Evolutionary conservation across 805 yeast genomes (phyloP), one percentile per base, ranked within the genome.

Genomic region (Sugiyamaella floridensis): DNA sequence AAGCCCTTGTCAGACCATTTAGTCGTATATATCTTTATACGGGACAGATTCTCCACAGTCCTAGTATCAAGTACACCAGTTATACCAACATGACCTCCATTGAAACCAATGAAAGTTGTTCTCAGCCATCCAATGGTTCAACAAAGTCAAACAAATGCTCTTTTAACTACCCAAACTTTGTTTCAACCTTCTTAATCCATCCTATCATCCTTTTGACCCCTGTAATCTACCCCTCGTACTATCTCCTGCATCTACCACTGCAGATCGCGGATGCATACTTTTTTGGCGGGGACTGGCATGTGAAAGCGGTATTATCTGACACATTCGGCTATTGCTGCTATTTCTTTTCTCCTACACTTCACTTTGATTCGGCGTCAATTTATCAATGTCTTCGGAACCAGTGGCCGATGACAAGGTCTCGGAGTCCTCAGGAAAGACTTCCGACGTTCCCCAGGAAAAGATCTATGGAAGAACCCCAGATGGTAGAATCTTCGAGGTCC

Each of bases 401-500:
- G 9, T 14, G n/a, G 37, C n/a, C n/a, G 4, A 11, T 11, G 37
- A 32, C 37, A 32, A 32, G 37, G 37, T 11, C 37, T 10, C 37
- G 37, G 26, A 22, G n/a, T n/a, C n/a, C n/a, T n/a, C n/a, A n/a
- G n/a, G n/a, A n/a, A n/a, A n/a, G n/a, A n/a, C n/a, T n/a, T n/a
- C n/a, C n/a, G n/a, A n/a, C n/a, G n/a, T n/a, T n/a, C n/a, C n/a
- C n/a, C 37, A 10, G 12, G 37, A 32, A 4, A 32, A 32, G 41
- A 45, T 45, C 19, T 50, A 40, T 19, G 71, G 70, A 6, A 57
- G 58, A 18, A 61, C 68, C 32, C 67, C 70, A 18, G 65, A 63
- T 29, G 70, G 70, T 10, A 58, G 60, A 28, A 57, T 61, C 15
- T 71, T 71, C 49, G 57, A 49, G 11, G 75, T 71, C 4, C 86